A percentile compares a stretch with the other conserved stretches of the same genome.
Evolutionary conservation across 345 rosid genomes (phyloP).

Genomic region (Rhizophora mangle): DNA sequence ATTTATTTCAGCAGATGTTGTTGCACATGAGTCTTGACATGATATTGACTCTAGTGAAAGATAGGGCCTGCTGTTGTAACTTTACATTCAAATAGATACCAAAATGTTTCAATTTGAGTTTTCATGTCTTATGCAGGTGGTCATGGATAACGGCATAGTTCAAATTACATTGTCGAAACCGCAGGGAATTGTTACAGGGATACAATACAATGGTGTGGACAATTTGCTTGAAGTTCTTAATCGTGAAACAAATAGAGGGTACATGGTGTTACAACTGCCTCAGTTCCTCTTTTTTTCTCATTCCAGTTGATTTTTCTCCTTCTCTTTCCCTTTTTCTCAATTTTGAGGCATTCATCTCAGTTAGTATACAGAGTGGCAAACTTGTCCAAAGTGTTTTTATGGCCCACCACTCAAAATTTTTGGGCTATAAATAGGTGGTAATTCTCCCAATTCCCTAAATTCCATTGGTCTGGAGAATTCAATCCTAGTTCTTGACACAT

Average conservation of each 20-base stretch:
- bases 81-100: background rate
- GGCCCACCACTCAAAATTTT: background rate
- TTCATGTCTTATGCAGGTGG: conserved; percentile 20
- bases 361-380: too few species aligned
- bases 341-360: too few species aligned
- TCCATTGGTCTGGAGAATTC: background rate
- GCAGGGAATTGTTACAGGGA: conserved; percentile 30
- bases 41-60: background rate
- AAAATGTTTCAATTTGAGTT: background rate
- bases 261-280: conserved; percentile 9
- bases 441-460: background rate
- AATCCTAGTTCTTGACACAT: background rate
- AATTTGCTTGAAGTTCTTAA: conserved; percentile 29
- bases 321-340: too few species aligned
- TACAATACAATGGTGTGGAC: conserved; percentile 27
- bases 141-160: conserved; percentile 32
- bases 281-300: background rate
- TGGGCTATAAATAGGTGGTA: background rate
- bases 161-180: conserved; percentile 35
- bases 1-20: background rate
- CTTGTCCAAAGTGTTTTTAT: background rate
- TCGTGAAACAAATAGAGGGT: conserved; percentile 32
- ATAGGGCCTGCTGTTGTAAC: background rate
- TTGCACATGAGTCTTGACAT: background rate
- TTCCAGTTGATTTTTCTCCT: background rate